Evolutionary conservation across 352 stramenopile species (phyloP).

Genomic region (Sclerospora graminicola): DNA sequence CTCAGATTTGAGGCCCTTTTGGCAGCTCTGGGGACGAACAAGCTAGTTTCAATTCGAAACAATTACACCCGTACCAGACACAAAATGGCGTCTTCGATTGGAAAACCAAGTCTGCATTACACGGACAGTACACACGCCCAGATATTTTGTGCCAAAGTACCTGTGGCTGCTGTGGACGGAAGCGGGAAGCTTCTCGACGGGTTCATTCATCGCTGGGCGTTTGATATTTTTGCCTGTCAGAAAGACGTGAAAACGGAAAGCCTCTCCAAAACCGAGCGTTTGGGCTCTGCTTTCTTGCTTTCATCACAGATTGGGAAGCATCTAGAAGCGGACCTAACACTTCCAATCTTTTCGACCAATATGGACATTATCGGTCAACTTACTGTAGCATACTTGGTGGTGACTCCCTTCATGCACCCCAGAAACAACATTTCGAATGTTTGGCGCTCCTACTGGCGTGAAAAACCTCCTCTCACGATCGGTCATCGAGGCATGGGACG

Average conservation of each 20-base stretch:
- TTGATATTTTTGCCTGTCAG: conserved; percentile 29
- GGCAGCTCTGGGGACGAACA: conserved; percentile 20
- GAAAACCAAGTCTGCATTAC: conserved; percentile 13
- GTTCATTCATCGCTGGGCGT: conserved; percentile 25
- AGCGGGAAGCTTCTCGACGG: conserved; percentile 3
- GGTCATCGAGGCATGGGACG: conserved; percentile 72
- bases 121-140: conserved; percentile 32
- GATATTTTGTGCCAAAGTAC: conserved; percentile 42
- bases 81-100: neutral
- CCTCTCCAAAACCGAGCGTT: conserved; percentile 11
- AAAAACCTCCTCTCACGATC: conserved; percentile 41
- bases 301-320: conserved; percentile 39
- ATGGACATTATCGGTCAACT: conserved; percentile 34
- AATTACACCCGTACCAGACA: conserved; percentile 30
- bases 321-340: conserved; percentile 38
- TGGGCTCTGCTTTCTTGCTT: conserved; percentile 34
- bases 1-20: conserved; percentile 30
- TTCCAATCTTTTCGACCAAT: conserved; percentile 33
- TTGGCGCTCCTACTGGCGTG: conserved; percentile 61
- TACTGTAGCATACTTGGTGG: conserved; percentile 36
- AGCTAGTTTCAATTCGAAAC: conserved; percentile 22
- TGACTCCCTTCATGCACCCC: conserved; percentile 42
- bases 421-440: conserved; percentile 45
- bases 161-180: conserved; percentile 14
- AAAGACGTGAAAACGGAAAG: conserved; percentile 6